Conservation (phyloP, 2,329 filamentous ascomycete species). For the Sporothrix humicola region DNA sequence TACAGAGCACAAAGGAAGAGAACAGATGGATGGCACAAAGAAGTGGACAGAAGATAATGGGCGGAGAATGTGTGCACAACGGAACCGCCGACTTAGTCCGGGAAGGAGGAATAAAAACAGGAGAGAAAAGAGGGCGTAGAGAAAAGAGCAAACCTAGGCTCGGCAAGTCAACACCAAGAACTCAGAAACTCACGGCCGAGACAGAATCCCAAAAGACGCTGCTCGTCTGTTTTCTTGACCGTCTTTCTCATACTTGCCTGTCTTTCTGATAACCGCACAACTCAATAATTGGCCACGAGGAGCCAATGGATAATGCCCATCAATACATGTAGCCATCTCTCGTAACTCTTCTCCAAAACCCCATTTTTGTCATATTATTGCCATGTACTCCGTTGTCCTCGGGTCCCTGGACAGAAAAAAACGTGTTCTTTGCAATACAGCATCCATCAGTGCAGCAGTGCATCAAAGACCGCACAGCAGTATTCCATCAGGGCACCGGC, state of each 20-base stretch:
- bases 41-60: no score
- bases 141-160: no score
- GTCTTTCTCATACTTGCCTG: not conserved
- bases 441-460: not conserved
- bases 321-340: not conserved
- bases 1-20: not conserved
- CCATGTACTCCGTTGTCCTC: not conserved
- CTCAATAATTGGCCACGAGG: not conserved
- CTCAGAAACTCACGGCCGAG: not conserved
- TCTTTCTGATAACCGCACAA: not conserved
- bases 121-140: not conserved
- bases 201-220: no score
- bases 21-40: not conserved
- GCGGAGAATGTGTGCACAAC: constrained; percentile 1
- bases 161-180: no score
- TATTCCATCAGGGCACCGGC: not conserved
- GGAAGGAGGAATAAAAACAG: not conserved
- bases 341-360: no score
- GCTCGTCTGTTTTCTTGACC: not conserved
- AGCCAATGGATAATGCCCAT: not conserved
- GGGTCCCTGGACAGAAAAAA: constrained; percentile 1
- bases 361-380: no score
- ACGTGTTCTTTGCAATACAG: constrained; percentile 22
- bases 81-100: not conserved
- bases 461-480: no score